Conservation (phyloP, 2,329 filamentous ascomycete genomes). For the Colletotrichum falcatum region DNA sequence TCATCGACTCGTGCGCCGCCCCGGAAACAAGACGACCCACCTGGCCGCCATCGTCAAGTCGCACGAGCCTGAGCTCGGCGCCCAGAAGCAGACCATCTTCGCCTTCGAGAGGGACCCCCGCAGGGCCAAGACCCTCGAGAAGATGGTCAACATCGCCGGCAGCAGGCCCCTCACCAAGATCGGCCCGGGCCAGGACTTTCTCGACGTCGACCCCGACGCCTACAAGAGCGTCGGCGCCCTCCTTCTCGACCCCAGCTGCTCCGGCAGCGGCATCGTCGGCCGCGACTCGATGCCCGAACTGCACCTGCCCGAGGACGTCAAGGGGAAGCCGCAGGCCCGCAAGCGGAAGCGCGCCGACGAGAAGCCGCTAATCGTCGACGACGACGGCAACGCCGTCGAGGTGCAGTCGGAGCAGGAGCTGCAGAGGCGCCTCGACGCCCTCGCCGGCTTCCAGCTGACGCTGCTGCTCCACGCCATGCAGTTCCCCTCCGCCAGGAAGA, state of each 20-base stretch:
- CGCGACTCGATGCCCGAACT: slow-evolving; percentile 82
- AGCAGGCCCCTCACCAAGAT: slow-evolving; percentile 75
- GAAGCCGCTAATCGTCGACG: slow-evolving; percentile 61
- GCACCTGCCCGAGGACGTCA: slow-evolving; percentile 62
- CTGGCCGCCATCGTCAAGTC: slow-evolving; percentile 78
- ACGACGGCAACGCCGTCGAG: slow-evolving; percentile 66
- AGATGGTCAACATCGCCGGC: slow-evolving; percentile 86
- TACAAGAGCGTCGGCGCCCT: slow-evolving; percentile 82
- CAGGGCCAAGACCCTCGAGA: slow-evolving; percentile 80
- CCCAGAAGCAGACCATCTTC: slow-evolving; percentile 66
- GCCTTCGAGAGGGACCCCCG: slow-evolving; percentile 83
- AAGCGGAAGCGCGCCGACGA: slow-evolving; percentile 60
- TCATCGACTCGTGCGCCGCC: slow-evolving; percentile 96
- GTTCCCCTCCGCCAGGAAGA: slow-evolving; percentile 79
- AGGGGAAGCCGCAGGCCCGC: slow-evolving; percentile 42
- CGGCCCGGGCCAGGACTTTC: slow-evolving; percentile 82
- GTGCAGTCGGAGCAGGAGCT: slow-evolving; percentile 68
- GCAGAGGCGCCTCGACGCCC: slow-evolving; percentile 73
- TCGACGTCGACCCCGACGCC: slow-evolving; percentile 76
- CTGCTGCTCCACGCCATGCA: slow-evolving; percentile 86
- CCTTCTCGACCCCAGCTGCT: slow-evolving; percentile 93
- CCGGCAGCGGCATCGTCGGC: slow-evolving; percentile 93
- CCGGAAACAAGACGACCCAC: slow-evolving; percentile 98
- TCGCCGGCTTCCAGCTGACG: slow-evolving; percentile 85
- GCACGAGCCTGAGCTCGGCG: slow-evolving; percentile 53